Evolutionary conservation across 2,329 filamentous ascomycete genomes (phyloP), one percentile per base, ranked within the genome.

Genomic region (Fusarium abutilonis): DNA sequence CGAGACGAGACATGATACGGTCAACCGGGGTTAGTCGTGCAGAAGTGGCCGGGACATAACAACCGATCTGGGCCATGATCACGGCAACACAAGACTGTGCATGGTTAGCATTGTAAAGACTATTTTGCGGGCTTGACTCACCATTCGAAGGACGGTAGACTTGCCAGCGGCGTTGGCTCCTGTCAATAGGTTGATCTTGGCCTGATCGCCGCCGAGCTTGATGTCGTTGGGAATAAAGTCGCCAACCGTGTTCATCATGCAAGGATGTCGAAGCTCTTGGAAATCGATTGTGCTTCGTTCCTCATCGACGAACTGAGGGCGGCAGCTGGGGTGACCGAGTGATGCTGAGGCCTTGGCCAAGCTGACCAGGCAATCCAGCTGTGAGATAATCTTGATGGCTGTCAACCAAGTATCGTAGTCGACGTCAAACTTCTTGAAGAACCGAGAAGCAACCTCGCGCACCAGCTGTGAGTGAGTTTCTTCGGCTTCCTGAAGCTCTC

Each of bases 201-300:
- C 82, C 8, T 83, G 81, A 9, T 88, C 81, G 6, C 95, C 95
- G 57, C 95, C 95, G 4, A 99, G 86, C 56, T 87, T 86, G 64
- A 99, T 87, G 72, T 97, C 91, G 70, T 99, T 99, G 4, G 95
- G 95, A 60, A 99, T 99, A 71, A 99, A 99, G 75, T 97, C 93
- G 49, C 89, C 89, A 3, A 96, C 91, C 4, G 89, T 91, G 60
- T 90, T 91, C 60, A 93, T 82, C 85, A 99, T 96, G 78, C 95
- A 99, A 4, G 95, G 95, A 73, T 99, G 95, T 31, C 95, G 89
- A 52, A 99, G 86, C 71, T 97, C 94, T 50, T 90, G 84, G 70
- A 99, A 97, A 57, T 97, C 90, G n/a, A 99, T 81, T 8, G 95
- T 85, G 70, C 91, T 96, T 42, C 93, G 87, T 63, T 95, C 89